Evolutionary conservation across 805 yeast species (phyloP), one percentile per base, ranked within the genome.

Genomic region (Candida loeiensis): DNA sequence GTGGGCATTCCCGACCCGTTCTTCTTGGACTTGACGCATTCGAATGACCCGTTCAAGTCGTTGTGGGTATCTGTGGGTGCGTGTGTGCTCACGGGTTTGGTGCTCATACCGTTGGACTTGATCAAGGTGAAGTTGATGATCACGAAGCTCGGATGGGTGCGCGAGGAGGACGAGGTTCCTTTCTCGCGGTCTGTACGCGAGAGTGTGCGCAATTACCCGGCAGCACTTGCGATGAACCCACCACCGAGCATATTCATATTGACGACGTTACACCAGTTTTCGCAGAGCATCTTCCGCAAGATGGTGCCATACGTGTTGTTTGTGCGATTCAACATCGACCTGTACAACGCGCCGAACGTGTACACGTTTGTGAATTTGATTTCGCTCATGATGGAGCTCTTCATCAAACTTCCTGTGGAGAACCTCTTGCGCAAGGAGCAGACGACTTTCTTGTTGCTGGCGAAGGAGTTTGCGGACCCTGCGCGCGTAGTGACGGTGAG

Each of bases 1-100:
- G 59, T 85, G 38, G 82, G 85, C 14, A 77, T 88, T 21, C 95
- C 96, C 0, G 97, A 90, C 56, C 96, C 96, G 2, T 79, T 80
- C 45, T 83, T 88, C 57, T 80, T 88, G 49, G 95, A 87, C 47
- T 73, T 85, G 37, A 73, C 86, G 15, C 93, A 85, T 53, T 82
- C 93, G 8, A 78, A 89, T 3, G 88, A 83, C 45, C 88, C 95
- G 1, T 62, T 77, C 35, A 67, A 74, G 37, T 79, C 91, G n/a
- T 65, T 89, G 6, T 59, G 78, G 25, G 69, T 88, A 6, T 79
- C 88, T 3, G 73, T 88, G 1, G 62, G 78, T 19, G 90, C 95
- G 0, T 76, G 86, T 34, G 79, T 86, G 1, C 53, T 83, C 28
- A 79, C 96, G 0, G 85, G 87, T 2, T 58, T 88, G 6, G 50